Evolutionary conservation across 78 protist genomes (phyloP).

Genomic region (Speleostelium caveatum): DNA sequence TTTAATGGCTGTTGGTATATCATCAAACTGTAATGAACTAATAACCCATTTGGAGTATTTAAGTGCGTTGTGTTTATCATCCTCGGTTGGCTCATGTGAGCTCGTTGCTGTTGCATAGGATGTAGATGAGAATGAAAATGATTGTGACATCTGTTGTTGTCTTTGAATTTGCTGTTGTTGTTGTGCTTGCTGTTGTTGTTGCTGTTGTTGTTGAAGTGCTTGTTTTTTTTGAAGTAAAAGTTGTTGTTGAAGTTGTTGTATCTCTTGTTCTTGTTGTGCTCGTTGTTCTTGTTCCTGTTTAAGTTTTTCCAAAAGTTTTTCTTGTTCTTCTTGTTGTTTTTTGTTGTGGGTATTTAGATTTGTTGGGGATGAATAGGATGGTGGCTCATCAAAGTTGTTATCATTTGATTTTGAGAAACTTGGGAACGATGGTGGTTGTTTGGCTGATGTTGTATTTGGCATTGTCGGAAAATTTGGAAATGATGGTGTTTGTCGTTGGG

Average conservation of each 20-base stretch:
- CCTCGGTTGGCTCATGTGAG: slow-evolving; percentile 32
- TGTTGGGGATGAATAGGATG: slow-evolving; percentile 23
- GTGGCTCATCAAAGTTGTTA: background rate
- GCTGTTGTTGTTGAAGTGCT: background rate
- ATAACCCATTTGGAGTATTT: slow-evolving; percentile 74
- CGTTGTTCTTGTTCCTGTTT: slow-evolving; percentile 25
- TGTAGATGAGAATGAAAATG: background rate
- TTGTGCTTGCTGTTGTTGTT: slow-evolving; percentile 5
- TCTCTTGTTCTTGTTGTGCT: no score
- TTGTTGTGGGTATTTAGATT: background rate
- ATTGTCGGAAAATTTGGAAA: background rate
- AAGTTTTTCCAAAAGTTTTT: background rate
- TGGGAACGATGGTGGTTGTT: background rate
- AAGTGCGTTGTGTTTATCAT: slow-evolving; percentile 27
- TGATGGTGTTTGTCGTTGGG: background rate
- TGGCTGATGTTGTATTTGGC: background rate
- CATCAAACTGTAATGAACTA: slow-evolving; percentile 67
- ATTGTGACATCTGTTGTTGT: slow-evolving; percentile 3
- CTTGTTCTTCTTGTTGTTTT: background rate
- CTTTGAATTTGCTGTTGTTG: slow-evolving; percentile 5
- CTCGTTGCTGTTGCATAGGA: background rate
- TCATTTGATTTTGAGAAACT: slow-evolving; percentile 4
- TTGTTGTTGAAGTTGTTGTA: slow-evolving; percentile 26
- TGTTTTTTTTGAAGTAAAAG: background rate
- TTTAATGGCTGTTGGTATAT: slow-evolving; percentile 44